phyloP scores from a whole-genome alignment of 352 stramenopile genomes.

The Elongisporangium prolatum region DNA sequence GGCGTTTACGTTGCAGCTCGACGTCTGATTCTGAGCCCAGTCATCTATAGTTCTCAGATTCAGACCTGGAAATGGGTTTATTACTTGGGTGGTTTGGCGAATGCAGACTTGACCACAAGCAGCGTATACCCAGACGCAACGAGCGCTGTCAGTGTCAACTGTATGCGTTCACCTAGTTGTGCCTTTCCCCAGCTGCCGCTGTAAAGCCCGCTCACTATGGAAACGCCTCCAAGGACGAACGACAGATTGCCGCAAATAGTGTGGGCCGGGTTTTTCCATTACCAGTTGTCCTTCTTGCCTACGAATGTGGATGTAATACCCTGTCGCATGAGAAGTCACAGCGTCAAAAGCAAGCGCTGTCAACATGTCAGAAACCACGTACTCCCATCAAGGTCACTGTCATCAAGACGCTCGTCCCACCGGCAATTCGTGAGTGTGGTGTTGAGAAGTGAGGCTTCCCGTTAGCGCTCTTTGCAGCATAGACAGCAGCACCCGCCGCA shows the following conservation, averaged over 20 bases:
- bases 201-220: slow-evolving; percentile 40
- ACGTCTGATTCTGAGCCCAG: not conserved
- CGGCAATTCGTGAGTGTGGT: slow-evolving; percentile 59
- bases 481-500: slow-evolving; percentile 32
- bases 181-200: slow-evolving; percentile 43
- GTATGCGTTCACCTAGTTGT: slow-evolving; percentile 39
- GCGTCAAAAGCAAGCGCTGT: not conserved
- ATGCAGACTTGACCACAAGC: slow-evolving; percentile 36
- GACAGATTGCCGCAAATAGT: slow-evolving; percentile 47
- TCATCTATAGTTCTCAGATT: too few relatives aligned
- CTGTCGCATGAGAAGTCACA: slow-evolving; percentile 6
- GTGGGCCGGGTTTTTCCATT: slow-evolving; percentile 65
- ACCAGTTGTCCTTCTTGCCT: slow-evolving; percentile 57
- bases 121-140: slow-evolving; percentile 33
- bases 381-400: slow-evolving; percentile 57
- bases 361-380: slow-evolving; percentile 1
- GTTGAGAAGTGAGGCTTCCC: slow-evolving; percentile 64
- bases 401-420: slow-evolving; percentile 27
- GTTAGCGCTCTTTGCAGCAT: slow-evolving; percentile 49
- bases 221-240: slow-evolving; percentile 40
- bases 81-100: too few relatives aligned
- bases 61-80: too few relatives aligned
- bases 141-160: slow-evolving; percentile 36
- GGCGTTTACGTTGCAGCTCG: not conserved
- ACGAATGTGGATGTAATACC: slow-evolving; percentile 48